Percentiles rank a stretch among this genome's conserved stretches.
phyloP scores from a whole-genome alignment of 768 basidiomycete genomes.

The Neoboletus subvelutipes region DNA sequence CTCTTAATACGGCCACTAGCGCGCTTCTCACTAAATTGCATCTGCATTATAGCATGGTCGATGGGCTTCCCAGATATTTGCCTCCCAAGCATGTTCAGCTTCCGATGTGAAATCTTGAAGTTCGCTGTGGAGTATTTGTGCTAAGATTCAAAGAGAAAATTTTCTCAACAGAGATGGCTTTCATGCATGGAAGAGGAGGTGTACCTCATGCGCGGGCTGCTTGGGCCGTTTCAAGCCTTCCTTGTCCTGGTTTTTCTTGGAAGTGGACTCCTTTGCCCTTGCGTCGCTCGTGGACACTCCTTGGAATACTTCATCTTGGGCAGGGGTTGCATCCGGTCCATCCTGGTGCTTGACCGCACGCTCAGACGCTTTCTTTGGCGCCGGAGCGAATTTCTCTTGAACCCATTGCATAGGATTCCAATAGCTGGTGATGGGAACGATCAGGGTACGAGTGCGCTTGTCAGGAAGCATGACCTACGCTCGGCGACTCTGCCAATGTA shows the following conservation, averaged over 20 bases:
- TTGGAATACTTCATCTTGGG: constrained; percentile 46
- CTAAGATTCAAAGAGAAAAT: constrained; percentile 39
- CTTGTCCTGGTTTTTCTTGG: constrained; percentile 19
- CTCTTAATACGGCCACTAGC: constrained; percentile 84
- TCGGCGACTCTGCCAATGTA: constrained; percentile 41
- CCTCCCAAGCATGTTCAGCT: constrained; percentile 83
- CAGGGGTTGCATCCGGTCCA: constrained; percentile 23
- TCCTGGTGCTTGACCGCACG: constrained; percentile 42
- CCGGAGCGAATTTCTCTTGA: constrained; percentile 54
- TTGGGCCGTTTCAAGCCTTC: constrained; percentile 17
- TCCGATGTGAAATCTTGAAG: constrained; percentile 93
- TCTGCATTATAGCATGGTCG: constrained; percentile 93
- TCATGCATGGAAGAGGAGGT: neutral
- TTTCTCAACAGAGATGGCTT: constrained; percentile 7
- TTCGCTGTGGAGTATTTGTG: constrained; percentile 91
- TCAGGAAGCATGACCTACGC: constrained; percentile 37
- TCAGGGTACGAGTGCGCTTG: neutral
- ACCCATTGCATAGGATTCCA: constrained; percentile 65
- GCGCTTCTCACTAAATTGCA: constrained; percentile 94
- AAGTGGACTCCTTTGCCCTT: constrained; percentile 11
- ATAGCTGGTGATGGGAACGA: constrained; percentile 38
- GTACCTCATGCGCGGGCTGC: constrained; percentile 32
- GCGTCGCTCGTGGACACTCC: constrained; percentile 26
- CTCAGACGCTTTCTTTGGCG: constrained; percentile 41
- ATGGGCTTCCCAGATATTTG: constrained; percentile 91